A percentile compares a stretch with the other conserved stretches of the same genome.
Conservation (phyloP, 2,329 filamentous ascomycete species). For the Apiospora marii region DNA sequence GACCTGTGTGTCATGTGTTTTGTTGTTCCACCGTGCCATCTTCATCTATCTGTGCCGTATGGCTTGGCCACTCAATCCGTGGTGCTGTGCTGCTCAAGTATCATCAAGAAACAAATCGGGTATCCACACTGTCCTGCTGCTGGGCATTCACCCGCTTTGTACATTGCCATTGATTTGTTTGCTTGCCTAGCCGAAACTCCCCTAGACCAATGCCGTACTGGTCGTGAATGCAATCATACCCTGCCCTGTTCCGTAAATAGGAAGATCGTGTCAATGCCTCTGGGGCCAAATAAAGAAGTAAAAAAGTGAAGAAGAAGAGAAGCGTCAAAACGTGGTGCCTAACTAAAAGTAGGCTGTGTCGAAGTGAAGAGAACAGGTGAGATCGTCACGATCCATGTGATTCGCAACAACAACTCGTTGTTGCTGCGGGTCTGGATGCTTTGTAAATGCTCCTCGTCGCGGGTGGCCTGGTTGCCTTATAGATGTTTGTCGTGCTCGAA, state of each 20-base stretch:
- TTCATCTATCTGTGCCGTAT: background rate
- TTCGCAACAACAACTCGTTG: background rate
- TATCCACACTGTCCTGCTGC: slow-evolving; percentile 22
- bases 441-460: background rate
- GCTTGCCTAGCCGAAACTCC: slow-evolving; percentile 27
- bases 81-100: slow-evolving; percentile 17
- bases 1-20: slow-evolving; percentile 14
- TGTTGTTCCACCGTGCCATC: background rate
- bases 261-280: slow-evolving; percentile 38
- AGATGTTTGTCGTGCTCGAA: background rate
- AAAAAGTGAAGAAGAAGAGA: slow-evolving; percentile 35
- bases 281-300: slow-evolving; percentile 39
- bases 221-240: slow-evolving; percentile 29
- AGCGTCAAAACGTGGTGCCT: slow-evolving; percentile 16
- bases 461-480: background rate
- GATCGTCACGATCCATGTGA: slow-evolving; percentile 20
- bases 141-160: slow-evolving; percentile 20
- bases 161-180: slow-evolving; percentile 23
- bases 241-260: slow-evolving; percentile 30
- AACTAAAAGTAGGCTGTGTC: slow-evolving; percentile 29
- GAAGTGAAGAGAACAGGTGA: slow-evolving; percentile 30
- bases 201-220: slow-evolving; percentile 26
- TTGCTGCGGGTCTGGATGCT: slow-evolving; percentile 6
- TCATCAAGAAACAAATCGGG: slow-evolving; percentile 24
- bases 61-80: background rate